Percentiles rank a stretch among this genome's conserved stretches.
Evolutionary conservation across 352 stramenopile genomes (phyloP).

Genomic region (Blastocystis sp.): DNA sequence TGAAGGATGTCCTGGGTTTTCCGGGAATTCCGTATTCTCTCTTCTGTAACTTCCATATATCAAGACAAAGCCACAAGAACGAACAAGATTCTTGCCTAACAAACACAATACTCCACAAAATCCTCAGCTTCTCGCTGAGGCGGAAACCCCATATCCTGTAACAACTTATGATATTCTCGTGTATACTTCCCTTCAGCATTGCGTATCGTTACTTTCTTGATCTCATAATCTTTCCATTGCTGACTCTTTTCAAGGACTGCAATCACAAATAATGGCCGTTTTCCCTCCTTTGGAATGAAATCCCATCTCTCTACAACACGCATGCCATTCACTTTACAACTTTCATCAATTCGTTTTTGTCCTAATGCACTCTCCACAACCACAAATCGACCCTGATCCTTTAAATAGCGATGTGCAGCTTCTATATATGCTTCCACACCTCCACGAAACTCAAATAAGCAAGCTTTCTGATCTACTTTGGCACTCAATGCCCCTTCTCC

Average conservation of each 20-base stretch:
- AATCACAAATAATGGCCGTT: constrained; percentile 63
- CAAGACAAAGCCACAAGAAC: not conserved
- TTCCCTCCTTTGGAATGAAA: constrained; percentile 64
- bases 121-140: constrained; percentile 33
- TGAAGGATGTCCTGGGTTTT: not conserved
- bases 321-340: constrained; percentile 36
- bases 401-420: constrained; percentile 65
- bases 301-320: constrained; percentile 28
- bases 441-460: constrained; percentile 71
- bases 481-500: constrained; percentile 59
- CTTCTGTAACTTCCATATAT: not conserved
- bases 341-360: constrained; percentile 36
- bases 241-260: constrained; percentile 41
- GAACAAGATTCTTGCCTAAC: not conserved
- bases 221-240: constrained; percentile 9
- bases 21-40: not conserved
- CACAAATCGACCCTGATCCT: constrained; percentile 43
- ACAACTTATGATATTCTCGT: constrained; percentile 28
- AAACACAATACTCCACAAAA: not conserved
- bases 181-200: constrained; percentile 57
- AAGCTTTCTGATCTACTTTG: constrained; percentile 65
- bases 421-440: constrained; percentile 71
- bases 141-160: constrained; percentile 60
- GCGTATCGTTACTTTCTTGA: constrained; percentile 36
- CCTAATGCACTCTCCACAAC: constrained; percentile 53